These are phyloP conservation scores for Metschnikowia similis DNA, from an alignment of 805 yeast genomes.

Conservation along the genomic window DNA sequence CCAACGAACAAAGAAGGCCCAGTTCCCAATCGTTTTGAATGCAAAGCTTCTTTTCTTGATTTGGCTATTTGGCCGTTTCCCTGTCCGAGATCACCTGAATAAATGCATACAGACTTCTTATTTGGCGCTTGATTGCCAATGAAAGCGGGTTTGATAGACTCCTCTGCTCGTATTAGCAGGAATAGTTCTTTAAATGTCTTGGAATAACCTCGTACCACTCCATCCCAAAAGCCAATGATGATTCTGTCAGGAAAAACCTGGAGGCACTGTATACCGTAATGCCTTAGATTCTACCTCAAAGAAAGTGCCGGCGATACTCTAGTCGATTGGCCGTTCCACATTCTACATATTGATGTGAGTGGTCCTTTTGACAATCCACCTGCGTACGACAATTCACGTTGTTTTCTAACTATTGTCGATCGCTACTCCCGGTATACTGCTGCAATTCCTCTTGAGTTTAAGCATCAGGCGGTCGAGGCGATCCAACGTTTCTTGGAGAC, in stretches of 20 bases:
- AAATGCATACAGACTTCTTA: constrained; percentile 15
- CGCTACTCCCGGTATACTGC: too few relatives aligned
- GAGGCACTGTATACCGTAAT: constrained; percentile 20
- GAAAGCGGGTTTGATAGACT: constrained; percentile 9
- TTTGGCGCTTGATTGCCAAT: constrained; percentile 6
- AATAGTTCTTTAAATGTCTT: constrained; percentile 4
- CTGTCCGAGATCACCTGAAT: background rate
- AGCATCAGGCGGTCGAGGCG: too few relatives aligned
- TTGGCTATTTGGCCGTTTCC: background rate
- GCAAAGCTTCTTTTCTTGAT: constrained; percentile 6
- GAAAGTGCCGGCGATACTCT: too few relatives aligned
- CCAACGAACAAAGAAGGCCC: constrained; percentile 42
- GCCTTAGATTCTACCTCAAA: constrained; percentile 7
- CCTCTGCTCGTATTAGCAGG: constrained; percentile 12
- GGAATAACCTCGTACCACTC: constrained; percentile 30
- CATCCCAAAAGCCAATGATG: constrained; percentile 48
- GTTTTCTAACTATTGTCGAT: too few relatives aligned
- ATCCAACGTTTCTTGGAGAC: too few relatives aligned
- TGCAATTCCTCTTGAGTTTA: too few relatives aligned
- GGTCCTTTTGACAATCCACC: too few relatives aligned
- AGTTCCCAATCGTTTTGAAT: constrained; percentile 9
- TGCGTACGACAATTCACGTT: too few relatives aligned
- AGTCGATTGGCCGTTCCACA: too few relatives aligned
- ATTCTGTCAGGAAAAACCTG: constrained; percentile 18
- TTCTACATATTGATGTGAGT: too few relatives aligned